Base-by-base conservation (phyloP, 2,329 filamentous ascomycete species). In the Escovopsis sp. region DNA sequence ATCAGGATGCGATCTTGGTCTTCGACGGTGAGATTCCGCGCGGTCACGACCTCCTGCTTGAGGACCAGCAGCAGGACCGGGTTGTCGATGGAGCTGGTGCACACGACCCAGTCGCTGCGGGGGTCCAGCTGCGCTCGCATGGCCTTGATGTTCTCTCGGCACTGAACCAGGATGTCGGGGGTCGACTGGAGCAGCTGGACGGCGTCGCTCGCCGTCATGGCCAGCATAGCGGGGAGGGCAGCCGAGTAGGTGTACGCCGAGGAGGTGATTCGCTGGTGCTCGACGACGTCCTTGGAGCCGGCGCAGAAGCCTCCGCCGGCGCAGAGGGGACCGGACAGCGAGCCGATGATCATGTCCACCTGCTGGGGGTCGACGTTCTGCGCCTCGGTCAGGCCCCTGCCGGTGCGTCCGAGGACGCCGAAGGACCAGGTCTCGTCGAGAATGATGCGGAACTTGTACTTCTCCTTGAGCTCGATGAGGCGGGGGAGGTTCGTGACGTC, bases 391-490 rank as follows among this genome's bases (percentile, higher is more conserved):
- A 96, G 71, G 45, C 91, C 91, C 41, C 87, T 81, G 18, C 91
- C 93, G 26, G 86, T 94, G 47, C 87, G 76, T 39, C 91, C 91
- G 5, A 98, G 74, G 15, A 96, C 84, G 46, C 89, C 93, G 59
- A 96, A 98, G 1, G 88, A 95, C 82, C 85, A 94, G 2, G 88
- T 94, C 68, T 98, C 91, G 60, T 98, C 91, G 33, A 98, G 78
- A 50, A 96, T 94, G 44, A 98, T 76, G 54, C 91, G 86, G 69
- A 96, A 98, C 67, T 95, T 98, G 74, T 96, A 95, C 60, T 83
- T 85, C 52, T 88, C 79, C 65, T 95, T 95, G 52, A 98, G 72
- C 59, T 94, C 89, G 49, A 96, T 84, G 53, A 98, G 75, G 58
- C 81, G 88, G 3, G 88, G 89, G 48, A 98, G 66, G 59, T 96